phyloP scores from a whole-genome alignment of 257 asterid genomes.

The Coffea canephora region DNA sequence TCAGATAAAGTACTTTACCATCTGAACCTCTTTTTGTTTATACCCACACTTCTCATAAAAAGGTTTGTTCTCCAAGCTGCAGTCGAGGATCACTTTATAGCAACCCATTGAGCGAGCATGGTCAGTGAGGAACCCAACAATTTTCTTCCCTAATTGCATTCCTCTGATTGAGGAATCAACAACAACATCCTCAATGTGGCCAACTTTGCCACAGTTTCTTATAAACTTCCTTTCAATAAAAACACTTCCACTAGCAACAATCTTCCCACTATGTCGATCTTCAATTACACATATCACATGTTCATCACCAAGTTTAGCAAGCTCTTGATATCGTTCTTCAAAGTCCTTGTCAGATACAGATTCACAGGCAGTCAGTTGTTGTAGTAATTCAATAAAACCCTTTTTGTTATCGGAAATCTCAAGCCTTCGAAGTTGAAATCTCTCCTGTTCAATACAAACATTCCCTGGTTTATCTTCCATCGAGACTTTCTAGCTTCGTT shows the following conservation, averaged over 20 bases:
- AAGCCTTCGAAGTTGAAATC: constrained; percentile 48
- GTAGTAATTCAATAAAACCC: constrained; percentile 62
- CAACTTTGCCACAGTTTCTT: constrained; percentile 75
- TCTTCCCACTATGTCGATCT: constrained; percentile 43
- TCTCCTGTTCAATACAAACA: constrained; percentile 30
- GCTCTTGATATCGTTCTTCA: constrained; percentile 46
- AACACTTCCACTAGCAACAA: constrained; percentile 77
- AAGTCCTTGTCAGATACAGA: constrained; percentile 57
- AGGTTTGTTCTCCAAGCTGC: constrained; percentile 49
- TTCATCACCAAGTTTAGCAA: constrained; percentile 53
- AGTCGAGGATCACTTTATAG: constrained; percentile 87
- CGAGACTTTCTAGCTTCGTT: neutral
- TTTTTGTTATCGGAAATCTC: constrained; percentile 65
- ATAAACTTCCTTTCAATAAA: constrained; percentile 70
- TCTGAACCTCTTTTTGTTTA: constrained; percentile 64
- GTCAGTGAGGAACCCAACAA: constrained; percentile 58
- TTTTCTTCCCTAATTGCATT: constrained; percentile 67
- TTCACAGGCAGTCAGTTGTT: constrained; percentile 67
- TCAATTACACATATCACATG: constrained; percentile 69
- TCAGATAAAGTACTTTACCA: constrained; percentile 66
- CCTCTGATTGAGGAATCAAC: constrained; percentile 74
- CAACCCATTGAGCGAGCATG: constrained; percentile 71
- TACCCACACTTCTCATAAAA: constrained; percentile 93
- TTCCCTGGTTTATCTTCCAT: constrained; percentile 32
- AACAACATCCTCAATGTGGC: constrained; percentile 90